A percentile compares a stretch with the other conserved stretches of the same genome.
Evolutionary conservation across 371 early-diverging fungal species (phyloP).

Genomic region (Apophysomyces sp.): DNA sequence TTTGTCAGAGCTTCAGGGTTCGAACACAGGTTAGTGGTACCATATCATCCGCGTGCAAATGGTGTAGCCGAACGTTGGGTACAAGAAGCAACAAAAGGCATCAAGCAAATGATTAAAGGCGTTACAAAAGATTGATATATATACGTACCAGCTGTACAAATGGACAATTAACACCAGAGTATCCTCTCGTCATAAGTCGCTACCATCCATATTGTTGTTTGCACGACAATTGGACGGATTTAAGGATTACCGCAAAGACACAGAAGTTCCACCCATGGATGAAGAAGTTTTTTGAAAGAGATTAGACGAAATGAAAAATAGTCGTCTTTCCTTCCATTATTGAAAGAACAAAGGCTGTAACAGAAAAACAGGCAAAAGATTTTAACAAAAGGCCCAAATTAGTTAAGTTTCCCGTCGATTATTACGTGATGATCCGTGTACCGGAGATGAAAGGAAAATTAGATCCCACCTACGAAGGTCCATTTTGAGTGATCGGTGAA

Average conservation of each 20-base stretch:
- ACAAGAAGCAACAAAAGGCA: conserved; percentile 4
- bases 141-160: conserved; percentile 19
- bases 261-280: background rate
- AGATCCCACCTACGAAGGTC: conserved; percentile 10
- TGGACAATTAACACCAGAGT: conserved; percentile 6
- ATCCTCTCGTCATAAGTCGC: background rate
- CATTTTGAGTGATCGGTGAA: conserved; percentile 2
- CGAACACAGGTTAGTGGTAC: conserved; percentile 12
- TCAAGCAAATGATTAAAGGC: conserved; percentile 12
- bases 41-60: conserved; percentile 28
- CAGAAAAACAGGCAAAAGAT: background rate
- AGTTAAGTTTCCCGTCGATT: conserved; percentile 6
- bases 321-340: conserved; percentile 11
- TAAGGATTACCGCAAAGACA: background rate
- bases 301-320: conserved; percentile 1
- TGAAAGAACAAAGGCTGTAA: background rate
- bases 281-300: background rate
- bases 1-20: no score
- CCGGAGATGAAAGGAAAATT: background rate
- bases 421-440: conserved; percentile 5
- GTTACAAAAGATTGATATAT: conserved; percentile 20
- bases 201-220: conserved; percentile 16
- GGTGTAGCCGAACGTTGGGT: conserved; percentile 22
- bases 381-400: background rate
- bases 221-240: conserved; percentile 13